Percentiles rank a stretch among this genome's conserved stretches.
Evolutionary conservation across 2,329 filamentous ascomycete species (phyloP).

Genomic region (Penicillium verrucosum): DNA sequence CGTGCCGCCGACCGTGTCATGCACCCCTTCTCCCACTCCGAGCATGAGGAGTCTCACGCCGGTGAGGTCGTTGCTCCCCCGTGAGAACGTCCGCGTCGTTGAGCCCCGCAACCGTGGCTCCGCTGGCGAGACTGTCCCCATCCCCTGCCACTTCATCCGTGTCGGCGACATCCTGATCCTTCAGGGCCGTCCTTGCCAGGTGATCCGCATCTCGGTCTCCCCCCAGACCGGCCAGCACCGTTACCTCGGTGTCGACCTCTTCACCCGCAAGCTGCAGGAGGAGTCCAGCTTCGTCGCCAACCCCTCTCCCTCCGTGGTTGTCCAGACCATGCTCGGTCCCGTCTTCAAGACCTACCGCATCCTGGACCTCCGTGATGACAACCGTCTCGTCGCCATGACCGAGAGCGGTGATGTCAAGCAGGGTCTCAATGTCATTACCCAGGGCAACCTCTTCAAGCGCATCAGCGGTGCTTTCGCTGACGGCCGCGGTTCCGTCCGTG

Average conservation of each 20-base stretch:
- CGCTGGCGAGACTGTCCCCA: conserved; percentile 82
- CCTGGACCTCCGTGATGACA: conserved; percentile 87
- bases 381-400: conserved; percentile 88
- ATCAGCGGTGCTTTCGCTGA: conserved; percentile 82
- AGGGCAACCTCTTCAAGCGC: conserved; percentile 81
- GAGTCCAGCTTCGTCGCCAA: conserved; percentile 98
- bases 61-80: conserved; percentile 45
- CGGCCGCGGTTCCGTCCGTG: conserved; percentile 88
- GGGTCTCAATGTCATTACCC: conserved; percentile 85
- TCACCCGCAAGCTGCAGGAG: conserved; percentile 99
- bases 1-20: conserved; percentile 63
- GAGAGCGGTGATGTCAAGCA: conserved; percentile 99
- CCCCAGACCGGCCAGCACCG: conserved; percentile 98
- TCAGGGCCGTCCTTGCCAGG: conserved; percentile 98
- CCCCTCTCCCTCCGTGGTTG: conserved; percentile 91
- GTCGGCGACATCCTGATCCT: conserved; percentile 98
- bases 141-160: conserved; percentile 99
- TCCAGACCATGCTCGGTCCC: conserved; percentile 98
- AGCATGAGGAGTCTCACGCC: conserved; percentile 43
- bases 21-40: conserved; percentile 52
- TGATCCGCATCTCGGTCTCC: conserved; percentile 99
- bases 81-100: conserved; percentile 50
- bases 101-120: conserved; percentile 48
- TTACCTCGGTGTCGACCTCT: conserved; percentile 98
- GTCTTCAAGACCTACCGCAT: conserved; percentile 99